A percentile compares a stretch with the other conserved stretches of the same genome.
Evolutionary conservation across 495 filamentous ascomycete genomes (phyloP).

Genomic region (Pseudoneurospora amorphoporcata): DNA sequence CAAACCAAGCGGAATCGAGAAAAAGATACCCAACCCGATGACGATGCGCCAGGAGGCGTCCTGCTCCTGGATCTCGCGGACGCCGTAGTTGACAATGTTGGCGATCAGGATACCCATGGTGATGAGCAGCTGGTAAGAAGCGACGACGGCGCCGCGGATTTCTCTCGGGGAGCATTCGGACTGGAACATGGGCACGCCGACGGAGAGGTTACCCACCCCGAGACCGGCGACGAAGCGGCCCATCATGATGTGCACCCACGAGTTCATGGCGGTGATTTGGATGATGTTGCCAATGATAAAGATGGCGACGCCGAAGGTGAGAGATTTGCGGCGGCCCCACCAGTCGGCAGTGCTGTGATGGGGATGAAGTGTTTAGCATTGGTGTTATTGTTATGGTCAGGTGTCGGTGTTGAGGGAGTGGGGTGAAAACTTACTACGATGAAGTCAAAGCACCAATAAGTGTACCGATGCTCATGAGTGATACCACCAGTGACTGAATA

Average conservation of each 20-base stretch:
- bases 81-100: slow-evolving; percentile 55
- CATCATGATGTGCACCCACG: slow-evolving; percentile 39
- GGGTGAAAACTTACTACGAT: slow-evolving; percentile 14
- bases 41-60: slow-evolving; percentile 56
- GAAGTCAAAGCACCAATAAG: slow-evolving; percentile 27
- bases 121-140: slow-evolving; percentile 68
- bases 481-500: slow-evolving; percentile 32
- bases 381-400: background rate
- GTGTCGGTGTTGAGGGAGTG: background rate
- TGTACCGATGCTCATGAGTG: slow-evolving; percentile 37
- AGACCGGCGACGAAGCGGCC: slow-evolving; percentile 50
- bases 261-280: slow-evolving; percentile 41
- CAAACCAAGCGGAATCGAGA: slow-evolving; percentile 49
- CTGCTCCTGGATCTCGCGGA: slow-evolving; percentile 33
- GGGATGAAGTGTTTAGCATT: background rate
- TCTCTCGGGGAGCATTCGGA: slow-evolving; percentile 43
- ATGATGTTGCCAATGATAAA: slow-evolving; percentile 42
- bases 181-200: slow-evolving; percentile 54
- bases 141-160: slow-evolving; percentile 48
- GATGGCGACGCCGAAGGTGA: slow-evolving; percentile 25
- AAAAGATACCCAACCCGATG: slow-evolving; percentile 62
- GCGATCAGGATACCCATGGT: slow-evolving; percentile 68
- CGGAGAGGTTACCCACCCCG: slow-evolving; percentile 55
- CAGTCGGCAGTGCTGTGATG: slow-evolving; percentile 21
- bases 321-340: slow-evolving; percentile 28